A percentile compares a stretch with the other conserved stretches of the same genome.
Conservation (phyloP, 2,329 filamentous ascomycete genomes). For the Exophiala xenobiotica region DNA sequence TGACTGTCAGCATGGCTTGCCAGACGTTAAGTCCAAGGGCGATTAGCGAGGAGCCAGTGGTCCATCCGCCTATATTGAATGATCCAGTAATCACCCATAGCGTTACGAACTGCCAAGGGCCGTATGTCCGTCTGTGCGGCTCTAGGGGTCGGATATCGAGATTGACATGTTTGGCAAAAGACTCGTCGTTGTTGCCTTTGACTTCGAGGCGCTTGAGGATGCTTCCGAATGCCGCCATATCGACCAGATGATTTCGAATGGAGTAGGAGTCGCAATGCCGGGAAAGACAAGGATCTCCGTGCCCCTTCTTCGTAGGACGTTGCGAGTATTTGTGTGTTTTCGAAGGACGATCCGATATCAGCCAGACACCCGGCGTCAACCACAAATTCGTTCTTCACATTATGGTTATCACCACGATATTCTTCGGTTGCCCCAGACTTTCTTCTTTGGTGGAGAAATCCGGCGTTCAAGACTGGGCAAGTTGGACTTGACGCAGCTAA, state of each 20-base stretch:
- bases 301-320: not conserved
- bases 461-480: not conserved
- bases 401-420: slow-evolving; percentile 1
- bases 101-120: slow-evolving; percentile 69
- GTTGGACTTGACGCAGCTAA: not conserved
- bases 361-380: not conserved
- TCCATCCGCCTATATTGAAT: slow-evolving; percentile 36
- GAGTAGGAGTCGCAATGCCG: not conserved
- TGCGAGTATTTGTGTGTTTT: not conserved
- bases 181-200: not conserved
- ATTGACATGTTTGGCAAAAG: slow-evolving; percentile 1
- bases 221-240: not conserved
- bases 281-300: not conserved
- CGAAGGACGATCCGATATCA: not conserved
- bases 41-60: slow-evolving; percentile 33
- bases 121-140: slow-evolving; percentile 76
- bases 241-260: too few relatives aligned
- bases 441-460: slow-evolving; percentile 1
- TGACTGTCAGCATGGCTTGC: slow-evolving; percentile 32
- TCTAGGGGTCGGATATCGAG: slow-evolving; percentile 59
- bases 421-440: not conserved
- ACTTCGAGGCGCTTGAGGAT: slow-evolving; percentile 9
- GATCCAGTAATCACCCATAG: slow-evolving; percentile 22
- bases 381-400: not conserved
- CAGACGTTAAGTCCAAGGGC: slow-evolving; percentile 32